Base-by-base conservation (phyloP, 2,329 filamentous ascomycete species). In the Pseudonectria foliicola region DNA sequence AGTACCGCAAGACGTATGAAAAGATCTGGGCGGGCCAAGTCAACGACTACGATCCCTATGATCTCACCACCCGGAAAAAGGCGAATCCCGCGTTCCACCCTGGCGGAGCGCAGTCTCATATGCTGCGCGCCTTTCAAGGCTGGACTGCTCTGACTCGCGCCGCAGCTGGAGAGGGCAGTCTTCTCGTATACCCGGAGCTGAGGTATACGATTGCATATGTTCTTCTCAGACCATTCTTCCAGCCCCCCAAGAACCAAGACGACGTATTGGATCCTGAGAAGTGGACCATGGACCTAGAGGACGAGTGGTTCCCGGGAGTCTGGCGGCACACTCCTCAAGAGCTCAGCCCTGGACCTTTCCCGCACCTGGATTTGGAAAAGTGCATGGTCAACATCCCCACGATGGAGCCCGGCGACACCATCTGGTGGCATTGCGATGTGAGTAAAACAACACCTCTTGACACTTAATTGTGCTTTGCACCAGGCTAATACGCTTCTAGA, bases 341-440 rank as follows among this genome's bases (percentile, higher is more conserved):
- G 4, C 10, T 39, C 3, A 39, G 37, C 15, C 33, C 33, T 7
- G n/a, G 25, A 6, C 31, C 37, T 3, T 35, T 36, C 13, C 37
- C 37, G 24, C 37, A 39, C 21, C 25, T 39, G 4, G 29, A 31
- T 7, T 16, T 39, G 10, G 37, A 39, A 14, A 35, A 37, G 4
- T 39, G 33, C 10, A 34, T 39, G n/a, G 10, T 39, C 6, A 31
- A 39, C n/a, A 37, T 39, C 15, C 34, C 37, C 4, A 14, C 27
- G 5, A 59, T 66, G 38, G 39, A 52, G 7, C 53, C 62, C 0
- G 63, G 62, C 0, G 63, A 66, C 39, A 64, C 54, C 1, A 54
- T 68, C 21, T 67, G 57, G 52, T 64, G 60, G 61, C 61, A 63
- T 32, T 48, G 52, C 24, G 62, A 66, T 48, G 58, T 60, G 43